Percentiles rank a stretch among this genome's conserved stretches.
phyloP scores from a whole-genome alignment of 2,329 filamentous ascomycete genomes.

The Pyricularia grisea region DNA sequence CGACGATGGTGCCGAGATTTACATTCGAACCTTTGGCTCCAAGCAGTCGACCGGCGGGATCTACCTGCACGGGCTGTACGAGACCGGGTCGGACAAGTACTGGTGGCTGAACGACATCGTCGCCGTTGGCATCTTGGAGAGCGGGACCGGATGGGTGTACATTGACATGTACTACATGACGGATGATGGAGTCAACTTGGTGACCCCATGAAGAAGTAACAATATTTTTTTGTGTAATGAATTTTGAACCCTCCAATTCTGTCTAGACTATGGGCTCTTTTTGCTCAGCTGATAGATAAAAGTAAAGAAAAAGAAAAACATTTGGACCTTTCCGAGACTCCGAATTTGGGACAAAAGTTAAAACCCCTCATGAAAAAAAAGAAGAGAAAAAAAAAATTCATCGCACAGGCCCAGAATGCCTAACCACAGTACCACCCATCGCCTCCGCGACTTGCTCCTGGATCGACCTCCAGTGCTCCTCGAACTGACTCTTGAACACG shows the following conservation, averaged over 20 bases:
- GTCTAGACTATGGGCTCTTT: neutral
- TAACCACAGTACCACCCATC: slow-evolving; percentile 3
- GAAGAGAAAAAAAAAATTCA: neutral
- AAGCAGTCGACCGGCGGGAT: neutral
- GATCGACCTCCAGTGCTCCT: slow-evolving; percentile 4
- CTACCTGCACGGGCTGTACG: neutral
- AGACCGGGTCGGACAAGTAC: slow-evolving; percentile 1
- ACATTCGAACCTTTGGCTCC: neutral
- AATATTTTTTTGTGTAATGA: neutral
- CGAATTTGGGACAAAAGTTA: too few relatives aligned
- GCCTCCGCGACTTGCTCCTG: neutral
- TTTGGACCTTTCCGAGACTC: too few relatives aligned
- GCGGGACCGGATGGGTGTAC: neutral
- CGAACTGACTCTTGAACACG: slow-evolving; percentile 1
- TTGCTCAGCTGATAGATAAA: neutral
- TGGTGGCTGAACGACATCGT: slow-evolving; percentile 3
- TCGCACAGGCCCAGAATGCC: neutral
- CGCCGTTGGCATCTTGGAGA: neutral
- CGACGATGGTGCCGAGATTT: slow-evolving; percentile 1
- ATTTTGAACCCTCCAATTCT: neutral
- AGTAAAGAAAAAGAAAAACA: too few relatives aligned
- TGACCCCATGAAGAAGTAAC: neutral
- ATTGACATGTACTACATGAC: neutral
- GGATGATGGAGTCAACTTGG: neutral
- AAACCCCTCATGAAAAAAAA: too few relatives aligned